Evolutionary conservation across 768 basidiomycete genomes (phyloP).

Genomic region (Leccinum sublutescens): DNA sequence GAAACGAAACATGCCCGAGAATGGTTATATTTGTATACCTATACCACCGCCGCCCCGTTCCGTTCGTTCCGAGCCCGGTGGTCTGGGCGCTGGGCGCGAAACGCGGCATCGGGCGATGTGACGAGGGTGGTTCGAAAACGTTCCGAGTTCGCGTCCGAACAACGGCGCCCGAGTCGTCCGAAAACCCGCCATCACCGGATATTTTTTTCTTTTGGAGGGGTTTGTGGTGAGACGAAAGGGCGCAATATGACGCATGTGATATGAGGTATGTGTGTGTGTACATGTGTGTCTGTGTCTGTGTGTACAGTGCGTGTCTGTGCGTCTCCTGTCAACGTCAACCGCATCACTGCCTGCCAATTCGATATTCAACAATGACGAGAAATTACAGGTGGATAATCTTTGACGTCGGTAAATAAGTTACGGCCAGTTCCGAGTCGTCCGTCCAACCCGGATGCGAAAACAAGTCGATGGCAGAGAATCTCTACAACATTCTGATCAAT

Average conservation of each 20-base stretch:
- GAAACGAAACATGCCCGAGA: conserved; percentile 7
- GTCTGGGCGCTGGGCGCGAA: background rate
- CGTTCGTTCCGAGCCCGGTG: background rate
- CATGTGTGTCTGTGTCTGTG: background rate
- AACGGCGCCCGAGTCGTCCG: background rate
- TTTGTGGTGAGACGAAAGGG: background rate
- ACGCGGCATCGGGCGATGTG: background rate
- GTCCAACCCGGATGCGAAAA: conserved; percentile 16
- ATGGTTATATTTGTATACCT: background rate
- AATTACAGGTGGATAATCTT: conserved; percentile 16
- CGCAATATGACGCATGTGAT: background rate
- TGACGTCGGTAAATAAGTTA: conserved; percentile 13
- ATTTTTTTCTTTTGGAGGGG: too few relatives aligned
- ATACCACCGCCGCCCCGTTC: background rate
- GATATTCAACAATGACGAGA: background rate
- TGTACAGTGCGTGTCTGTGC: background rate
- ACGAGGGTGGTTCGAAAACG: background rate
- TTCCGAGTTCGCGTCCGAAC: background rate
- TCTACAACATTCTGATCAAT: conserved; percentile 22
- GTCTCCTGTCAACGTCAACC: background rate
- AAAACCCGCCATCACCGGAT: background rate
- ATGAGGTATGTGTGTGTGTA: background rate
- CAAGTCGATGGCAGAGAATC: conserved; percentile 10
- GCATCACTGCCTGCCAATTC: background rate
- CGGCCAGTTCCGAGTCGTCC: background rate